phyloP scores from a whole-genome alignment of 768 basidiomycete genomes.

The Rubroboletus satanas region DNA sequence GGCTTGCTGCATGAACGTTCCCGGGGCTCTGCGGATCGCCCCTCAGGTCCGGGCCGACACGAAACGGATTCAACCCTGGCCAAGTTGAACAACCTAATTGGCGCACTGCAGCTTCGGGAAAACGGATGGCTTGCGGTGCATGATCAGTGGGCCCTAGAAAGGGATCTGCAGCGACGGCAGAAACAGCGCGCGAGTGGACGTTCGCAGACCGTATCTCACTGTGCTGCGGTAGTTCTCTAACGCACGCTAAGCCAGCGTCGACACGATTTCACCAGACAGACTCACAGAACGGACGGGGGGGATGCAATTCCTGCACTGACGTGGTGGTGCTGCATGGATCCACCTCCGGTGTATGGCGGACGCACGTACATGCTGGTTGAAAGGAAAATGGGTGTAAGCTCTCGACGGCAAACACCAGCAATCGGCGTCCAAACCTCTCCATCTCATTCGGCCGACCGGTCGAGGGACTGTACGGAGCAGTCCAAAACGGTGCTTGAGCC shows the following conservation, averaged over 20 bases:
- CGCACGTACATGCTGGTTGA: not conserved
- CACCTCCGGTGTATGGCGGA: not conserved
- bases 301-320: not conserved
- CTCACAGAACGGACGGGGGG: not conserved
- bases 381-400: not conserved
- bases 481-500: conserved; percentile 1
- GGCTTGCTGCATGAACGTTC: not conserved
- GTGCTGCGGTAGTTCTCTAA: not conserved
- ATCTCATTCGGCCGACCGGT: not conserved
- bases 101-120: not conserved
- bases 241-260: not conserved
- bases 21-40: not conserved
- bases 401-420: not conserved
- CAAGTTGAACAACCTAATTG: not conserved
- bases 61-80: not conserved
- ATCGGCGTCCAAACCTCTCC: conserved; percentile 1
- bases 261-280: not conserved
- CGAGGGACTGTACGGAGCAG: not conserved
- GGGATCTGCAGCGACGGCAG: not conserved
- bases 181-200: not conserved
- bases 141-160: not conserved
- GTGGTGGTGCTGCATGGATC: not conserved
- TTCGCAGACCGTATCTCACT: not conserved
- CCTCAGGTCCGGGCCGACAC: not conserved
- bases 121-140: not conserved